A percentile compares a stretch with the other conserved stretches of the same genome.
Conservation (phyloP, 352 stramenopile species). For the Globisporangium emineosum region DNA sequence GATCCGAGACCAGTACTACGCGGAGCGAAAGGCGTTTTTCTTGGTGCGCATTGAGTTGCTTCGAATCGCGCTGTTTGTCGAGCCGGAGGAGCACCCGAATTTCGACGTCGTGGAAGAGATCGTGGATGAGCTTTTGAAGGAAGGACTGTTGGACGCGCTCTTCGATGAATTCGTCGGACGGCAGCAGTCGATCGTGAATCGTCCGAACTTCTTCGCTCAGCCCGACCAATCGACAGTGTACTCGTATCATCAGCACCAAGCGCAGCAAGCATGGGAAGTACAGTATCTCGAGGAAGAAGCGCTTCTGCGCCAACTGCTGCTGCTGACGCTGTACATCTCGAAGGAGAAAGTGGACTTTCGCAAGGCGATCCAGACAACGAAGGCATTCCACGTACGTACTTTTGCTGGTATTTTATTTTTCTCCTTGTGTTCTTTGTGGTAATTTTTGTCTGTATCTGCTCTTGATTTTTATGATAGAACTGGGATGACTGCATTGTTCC, state of each 20-base stretch:
- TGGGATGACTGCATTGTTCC: conserved; percentile 35
- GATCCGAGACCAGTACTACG: conserved; percentile 36
- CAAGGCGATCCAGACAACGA: conserved; percentile 31
- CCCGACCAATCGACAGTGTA: conserved; percentile 6
- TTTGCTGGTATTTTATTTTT: not conserved
- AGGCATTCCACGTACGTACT: conserved; percentile 27
- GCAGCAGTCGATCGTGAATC: conserved; percentile 21
- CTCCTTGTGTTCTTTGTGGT: not conserved
- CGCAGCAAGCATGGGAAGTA: conserved; percentile 47
- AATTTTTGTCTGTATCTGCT: not conserved
- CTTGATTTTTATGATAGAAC: not conserved
- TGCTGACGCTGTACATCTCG: conserved; percentile 43
- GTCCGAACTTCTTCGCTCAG: conserved; percentile 36
- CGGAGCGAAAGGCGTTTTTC: conserved; percentile 42
- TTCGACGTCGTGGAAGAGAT: conserved; percentile 33
- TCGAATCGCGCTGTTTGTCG: conserved; percentile 29
- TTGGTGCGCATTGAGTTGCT: conserved; percentile 56
- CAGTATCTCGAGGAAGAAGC: conserved; percentile 59
- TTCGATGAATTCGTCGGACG: conserved; percentile 54
- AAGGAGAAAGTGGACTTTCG: conserved; percentile 35
- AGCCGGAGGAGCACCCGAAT: conserved; percentile 26
- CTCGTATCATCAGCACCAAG: conserved; percentile 21
- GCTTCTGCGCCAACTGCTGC: conserved; percentile 53
- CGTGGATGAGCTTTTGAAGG: conserved; percentile 43
- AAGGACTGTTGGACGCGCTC: conserved; percentile 54